Percentiles rank a stretch among this genome's conserved stretches.
Conservation (phyloP, 73 alveolate genomes). For the Tetrahymena thermophila region DNA sequence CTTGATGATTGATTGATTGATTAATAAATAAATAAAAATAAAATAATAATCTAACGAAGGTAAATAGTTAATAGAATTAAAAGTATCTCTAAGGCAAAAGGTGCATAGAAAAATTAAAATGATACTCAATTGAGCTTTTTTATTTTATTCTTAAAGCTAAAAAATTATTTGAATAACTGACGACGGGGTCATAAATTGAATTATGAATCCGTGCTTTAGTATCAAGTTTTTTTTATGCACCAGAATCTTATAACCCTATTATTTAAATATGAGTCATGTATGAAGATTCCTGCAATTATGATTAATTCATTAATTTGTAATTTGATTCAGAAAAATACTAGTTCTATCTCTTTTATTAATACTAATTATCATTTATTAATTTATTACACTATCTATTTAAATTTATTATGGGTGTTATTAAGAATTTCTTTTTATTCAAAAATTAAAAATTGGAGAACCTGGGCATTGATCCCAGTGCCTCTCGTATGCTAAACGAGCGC, state of each 20-base stretch:
- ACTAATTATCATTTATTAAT: not conserved
- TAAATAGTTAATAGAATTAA: not conserved
- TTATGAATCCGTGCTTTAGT: conserved; percentile 1
- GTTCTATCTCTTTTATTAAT: not conserved
- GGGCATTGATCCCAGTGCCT: conserved; percentile 7
- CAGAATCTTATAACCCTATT: not conserved
- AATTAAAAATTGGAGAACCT: not conserved
- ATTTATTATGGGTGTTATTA: not conserved
- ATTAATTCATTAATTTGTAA: not conserved
- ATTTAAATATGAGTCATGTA: not conserved
- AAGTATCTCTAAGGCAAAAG: not conserved
- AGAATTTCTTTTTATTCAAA: not conserved
- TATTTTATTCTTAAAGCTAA: not conserved
- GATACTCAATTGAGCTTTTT: not conserved
- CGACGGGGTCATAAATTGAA: conserved; percentile 2
- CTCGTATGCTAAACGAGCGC: conserved; percentile 6
- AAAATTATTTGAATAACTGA: not conserved
- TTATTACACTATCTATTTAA: not conserved
- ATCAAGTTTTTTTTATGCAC: not conserved
- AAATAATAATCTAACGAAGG: too few relatives aligned
- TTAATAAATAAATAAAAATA: too few relatives aligned
- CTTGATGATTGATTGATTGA: too few relatives aligned
- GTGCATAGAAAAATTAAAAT: not conserved
- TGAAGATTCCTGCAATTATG: not conserved
- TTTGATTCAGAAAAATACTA: not conserved